Conservation (phyloP, 371 early-diverging fungal genomes). For the Nosema muscidifuracis region DNA sequence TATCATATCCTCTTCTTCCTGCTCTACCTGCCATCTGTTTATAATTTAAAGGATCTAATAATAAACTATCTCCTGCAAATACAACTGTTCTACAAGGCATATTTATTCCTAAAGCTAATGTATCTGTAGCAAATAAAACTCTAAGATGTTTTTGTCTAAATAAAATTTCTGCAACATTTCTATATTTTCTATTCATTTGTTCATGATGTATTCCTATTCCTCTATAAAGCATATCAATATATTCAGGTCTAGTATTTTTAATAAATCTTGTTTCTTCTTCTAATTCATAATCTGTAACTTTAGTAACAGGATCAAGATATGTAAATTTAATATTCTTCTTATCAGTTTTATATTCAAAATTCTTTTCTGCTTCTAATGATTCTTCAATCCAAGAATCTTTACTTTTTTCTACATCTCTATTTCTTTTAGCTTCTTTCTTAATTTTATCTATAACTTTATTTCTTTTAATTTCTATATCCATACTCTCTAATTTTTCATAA, state of each 20-base stretch:
- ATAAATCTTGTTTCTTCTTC: constrained; percentile 57
- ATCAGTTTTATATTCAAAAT: constrained; percentile 38
- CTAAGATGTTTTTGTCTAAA: constrained; percentile 65
- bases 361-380: constrained; percentile 50
- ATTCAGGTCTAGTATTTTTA: constrained; percentile 35
- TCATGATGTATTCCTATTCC: constrained; percentile 68
- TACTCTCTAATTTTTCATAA: constrained; percentile 49
- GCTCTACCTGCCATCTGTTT: constrained; percentile 67
- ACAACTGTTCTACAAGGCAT: constrained; percentile 66
- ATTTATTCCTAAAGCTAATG: constrained; percentile 66
- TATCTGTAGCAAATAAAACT: constrained; percentile 67
- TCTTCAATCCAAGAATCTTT: constrained; percentile 62
- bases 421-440: constrained; percentile 57
- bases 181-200: constrained; percentile 64
- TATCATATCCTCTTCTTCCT: constrained; percentile 67
- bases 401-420: constrained; percentile 53
- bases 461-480: constrained; percentile 51
- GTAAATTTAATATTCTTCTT: constrained; percentile 57
- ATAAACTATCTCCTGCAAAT: constrained; percentile 65
- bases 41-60: constrained; percentile 65
- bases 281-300: constrained; percentile 58
- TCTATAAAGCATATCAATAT: constrained; percentile 62
- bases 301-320: constrained; percentile 52
- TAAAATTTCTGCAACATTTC: constrained; percentile 64
- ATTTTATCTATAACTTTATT: constrained; percentile 53